Conservation (phyloP, 441 rosid species). For the Syzygium malaccense region DNA sequence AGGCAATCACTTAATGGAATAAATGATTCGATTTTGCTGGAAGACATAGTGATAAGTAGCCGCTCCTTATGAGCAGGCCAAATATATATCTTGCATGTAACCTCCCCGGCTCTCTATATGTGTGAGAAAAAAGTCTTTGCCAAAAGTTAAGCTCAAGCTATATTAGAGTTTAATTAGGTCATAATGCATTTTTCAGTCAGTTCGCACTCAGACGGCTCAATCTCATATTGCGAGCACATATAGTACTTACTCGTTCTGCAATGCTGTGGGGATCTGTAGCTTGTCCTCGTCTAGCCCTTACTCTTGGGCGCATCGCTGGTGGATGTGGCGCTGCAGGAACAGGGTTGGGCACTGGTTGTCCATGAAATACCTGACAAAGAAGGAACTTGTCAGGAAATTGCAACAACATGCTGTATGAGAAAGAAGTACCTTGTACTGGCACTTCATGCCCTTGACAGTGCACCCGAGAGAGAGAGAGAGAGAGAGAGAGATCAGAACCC, state of each 20-base stretch:
- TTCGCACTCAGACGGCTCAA: not conserved
- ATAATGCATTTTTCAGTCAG: not conserved
- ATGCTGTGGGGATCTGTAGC: conserved; percentile 99
- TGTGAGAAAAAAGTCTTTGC: not conserved
- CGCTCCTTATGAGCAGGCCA: not conserved
- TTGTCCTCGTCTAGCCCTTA: conserved; percentile 98
- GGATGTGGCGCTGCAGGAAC: conserved; percentile 78
- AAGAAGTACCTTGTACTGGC: not conserved
- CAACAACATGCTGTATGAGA: not conserved
- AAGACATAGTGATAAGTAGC: not conserved
- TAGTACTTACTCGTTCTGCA: conserved; percentile 78
- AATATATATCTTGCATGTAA: not conserved
- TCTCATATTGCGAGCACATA: not conserved
- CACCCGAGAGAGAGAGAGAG: not conserved
- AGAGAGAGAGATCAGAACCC: not conserved
- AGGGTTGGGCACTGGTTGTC: conserved; percentile 72
- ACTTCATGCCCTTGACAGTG: not conserved
- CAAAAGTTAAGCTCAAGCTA: not conserved
- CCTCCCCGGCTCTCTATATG: not conserved
- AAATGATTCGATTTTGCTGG: not conserved
- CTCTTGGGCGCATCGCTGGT: conserved; percentile 91
- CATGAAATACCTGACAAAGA: conserved; percentile 70
- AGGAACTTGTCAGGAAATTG: not conserved
- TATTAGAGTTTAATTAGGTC: not conserved
- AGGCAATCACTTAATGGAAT: not conserved